phyloP scores from a whole-genome alignment of 2,329 filamentous ascomycete genomes.

The Botrytis elliptica region DNA sequence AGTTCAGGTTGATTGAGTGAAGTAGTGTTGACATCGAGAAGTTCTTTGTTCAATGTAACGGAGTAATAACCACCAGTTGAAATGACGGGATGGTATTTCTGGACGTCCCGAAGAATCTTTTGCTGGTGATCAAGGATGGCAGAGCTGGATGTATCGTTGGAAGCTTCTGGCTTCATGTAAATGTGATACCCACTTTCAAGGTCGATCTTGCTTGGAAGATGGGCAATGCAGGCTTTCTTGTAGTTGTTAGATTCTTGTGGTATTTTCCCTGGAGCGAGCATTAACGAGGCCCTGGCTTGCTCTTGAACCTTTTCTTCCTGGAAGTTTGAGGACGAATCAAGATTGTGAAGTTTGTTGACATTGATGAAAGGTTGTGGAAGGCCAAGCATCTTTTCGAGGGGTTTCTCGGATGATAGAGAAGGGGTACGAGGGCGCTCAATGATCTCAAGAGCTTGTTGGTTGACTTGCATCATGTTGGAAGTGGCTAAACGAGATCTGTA shows the following conservation, averaged over 20 bases:
- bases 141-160: too few relatives aligned
- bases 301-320: not conserved
- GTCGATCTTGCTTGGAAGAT: too few relatives aligned
- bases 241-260: too few relatives aligned
- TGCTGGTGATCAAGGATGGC: not conserved
- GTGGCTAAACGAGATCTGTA: too few relatives aligned
- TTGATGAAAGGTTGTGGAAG: not conserved
- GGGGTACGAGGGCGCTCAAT: not conserved
- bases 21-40: not conserved
- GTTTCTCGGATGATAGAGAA: too few relatives aligned
- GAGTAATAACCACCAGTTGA: not conserved
- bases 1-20: not conserved
- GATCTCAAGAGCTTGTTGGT: not conserved
- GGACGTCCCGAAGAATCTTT: not conserved
- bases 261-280: not conserved
- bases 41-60: not conserved
- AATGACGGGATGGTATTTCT: not conserved
- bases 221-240: not conserved
- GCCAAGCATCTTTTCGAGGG: not conserved
- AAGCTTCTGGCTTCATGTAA: not conserved
- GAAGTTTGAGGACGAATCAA: accelerated
- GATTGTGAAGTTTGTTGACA: not conserved
- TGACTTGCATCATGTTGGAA: not conserved
- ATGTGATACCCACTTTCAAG: not conserved
- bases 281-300: not conserved